Evolutionary conservation across 2,329 filamentous ascomycete genomes (phyloP).

Genomic region (Arthroderma uncinatum): DNA sequence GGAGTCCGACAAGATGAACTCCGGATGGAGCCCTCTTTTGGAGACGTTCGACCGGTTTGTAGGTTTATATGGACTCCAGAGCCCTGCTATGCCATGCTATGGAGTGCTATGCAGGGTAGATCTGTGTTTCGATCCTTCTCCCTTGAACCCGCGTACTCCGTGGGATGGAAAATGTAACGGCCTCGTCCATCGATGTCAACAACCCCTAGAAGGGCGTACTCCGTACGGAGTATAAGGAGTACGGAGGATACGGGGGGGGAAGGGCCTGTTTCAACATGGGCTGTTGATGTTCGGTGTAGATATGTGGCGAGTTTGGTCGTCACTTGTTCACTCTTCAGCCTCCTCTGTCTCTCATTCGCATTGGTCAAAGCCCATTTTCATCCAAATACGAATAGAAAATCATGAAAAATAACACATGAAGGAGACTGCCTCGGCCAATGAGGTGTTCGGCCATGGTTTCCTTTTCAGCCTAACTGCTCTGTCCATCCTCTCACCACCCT

Average conservation of each 20-base stretch:
- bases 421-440: neutral
- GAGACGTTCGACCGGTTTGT: too few species aligned
- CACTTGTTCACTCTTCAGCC: neutral
- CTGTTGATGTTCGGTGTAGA: neutral
- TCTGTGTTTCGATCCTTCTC: neutral
- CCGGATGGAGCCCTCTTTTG: neutral
- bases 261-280: too few species aligned
- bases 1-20: neutral
- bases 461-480: neutral
- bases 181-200: too few species aligned
- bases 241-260: too few species aligned
- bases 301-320: neutral
- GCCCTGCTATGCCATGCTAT: neutral
- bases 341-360: neutral
- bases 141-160: neutral
- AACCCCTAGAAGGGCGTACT: too few species aligned
- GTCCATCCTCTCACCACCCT: neutral
- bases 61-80: neutral
- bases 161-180: too few species aligned
- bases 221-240: too few species aligned
- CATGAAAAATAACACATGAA: neutral
- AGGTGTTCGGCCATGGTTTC: neutral
- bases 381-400: constrained; percentile 2
- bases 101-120: neutral
- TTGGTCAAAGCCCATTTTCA: neutral